phyloP scores from a whole-genome alignment of 202 grass and related monocot species.

The Panicum hallii region DNA sequence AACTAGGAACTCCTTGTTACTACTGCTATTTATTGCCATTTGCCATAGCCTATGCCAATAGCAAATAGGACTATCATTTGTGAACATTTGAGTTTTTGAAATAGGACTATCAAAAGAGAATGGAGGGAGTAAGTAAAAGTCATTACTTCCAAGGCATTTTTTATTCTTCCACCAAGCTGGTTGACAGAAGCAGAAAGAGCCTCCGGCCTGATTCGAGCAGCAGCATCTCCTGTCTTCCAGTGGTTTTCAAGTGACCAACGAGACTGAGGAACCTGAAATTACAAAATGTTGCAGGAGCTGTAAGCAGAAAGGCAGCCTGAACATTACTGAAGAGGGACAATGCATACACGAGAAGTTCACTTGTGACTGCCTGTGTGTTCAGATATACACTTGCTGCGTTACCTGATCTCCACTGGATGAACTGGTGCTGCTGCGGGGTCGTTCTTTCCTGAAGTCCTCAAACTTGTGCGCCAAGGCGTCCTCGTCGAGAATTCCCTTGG shows the following conservation, averaged over 20 bases:
- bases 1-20: too few relatives aligned
- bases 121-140: conserved; percentile 34
- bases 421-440: conserved; percentile 22
- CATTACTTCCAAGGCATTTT: conserved; percentile 66
- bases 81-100: too few relatives aligned
- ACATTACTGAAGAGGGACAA: neutral
- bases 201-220: conserved; percentile 51
- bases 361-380: neutral
- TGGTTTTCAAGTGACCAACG: conserved; percentile 57
- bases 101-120: too few relatives aligned
- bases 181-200: conserved; percentile 71
- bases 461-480: conserved; percentile 49
- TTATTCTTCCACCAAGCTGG: conserved; percentile 66
- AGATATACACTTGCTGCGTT: neutral
- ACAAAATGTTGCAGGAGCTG: neutral
- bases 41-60: too few relatives aligned
- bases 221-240: conserved; percentile 43
- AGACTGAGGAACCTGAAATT: conserved; percentile 30
- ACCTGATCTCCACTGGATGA: conserved; percentile 45
- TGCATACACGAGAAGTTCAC: neutral
- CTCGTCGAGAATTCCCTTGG: conserved; percentile 67
- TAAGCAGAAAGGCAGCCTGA: neutral
- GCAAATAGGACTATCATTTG: too few relatives aligned
- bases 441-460: conserved; percentile 43
- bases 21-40: too few relatives aligned